Conservation (phyloP, 306 rosid genomes). For the Vicia sativa region DNA sequence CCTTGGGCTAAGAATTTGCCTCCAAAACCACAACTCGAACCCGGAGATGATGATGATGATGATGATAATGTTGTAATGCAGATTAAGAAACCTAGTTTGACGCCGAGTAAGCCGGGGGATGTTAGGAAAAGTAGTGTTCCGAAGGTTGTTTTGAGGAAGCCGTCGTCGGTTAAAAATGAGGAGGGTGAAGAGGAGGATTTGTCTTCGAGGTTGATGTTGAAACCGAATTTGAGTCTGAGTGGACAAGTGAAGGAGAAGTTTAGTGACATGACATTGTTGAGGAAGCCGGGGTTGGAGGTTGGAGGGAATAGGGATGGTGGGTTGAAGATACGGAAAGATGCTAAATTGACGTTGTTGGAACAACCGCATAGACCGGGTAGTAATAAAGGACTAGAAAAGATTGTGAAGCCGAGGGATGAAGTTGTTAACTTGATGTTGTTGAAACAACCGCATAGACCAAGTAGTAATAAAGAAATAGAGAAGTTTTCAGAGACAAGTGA, state of each 20-base stretch:
- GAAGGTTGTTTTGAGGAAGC: constrained; percentile 85
- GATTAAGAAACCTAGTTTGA: constrained; percentile 53
- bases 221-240: constrained; percentile 66
- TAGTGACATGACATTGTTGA: constrained; percentile 80
- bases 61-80: constrained; percentile 44
- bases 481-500: constrained; percentile 10
- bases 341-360: constrained; percentile 51
- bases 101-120: constrained; percentile 44
- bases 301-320: constrained; percentile 38
- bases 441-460: constrained; percentile 53
- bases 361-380: constrained; percentile 46
- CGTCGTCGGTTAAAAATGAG: constrained; percentile 52
- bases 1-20: constrained; percentile 50
- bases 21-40: constrained; percentile 43
- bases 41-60: constrained; percentile 52
- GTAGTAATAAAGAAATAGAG: neutral
- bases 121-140: constrained; percentile 58
- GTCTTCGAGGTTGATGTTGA: constrained; percentile 60
- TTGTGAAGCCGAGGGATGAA: constrained; percentile 14
- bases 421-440: constrained; percentile 48
- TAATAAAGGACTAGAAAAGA: neutral
- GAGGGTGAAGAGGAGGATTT: constrained; percentile 53
- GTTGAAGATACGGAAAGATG: constrained; percentile 41
- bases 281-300: constrained; percentile 66
- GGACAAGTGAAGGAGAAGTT: constrained; percentile 59